Base-by-base conservation (phyloP, 306 rosid species). In the Urtica urens region DNA sequence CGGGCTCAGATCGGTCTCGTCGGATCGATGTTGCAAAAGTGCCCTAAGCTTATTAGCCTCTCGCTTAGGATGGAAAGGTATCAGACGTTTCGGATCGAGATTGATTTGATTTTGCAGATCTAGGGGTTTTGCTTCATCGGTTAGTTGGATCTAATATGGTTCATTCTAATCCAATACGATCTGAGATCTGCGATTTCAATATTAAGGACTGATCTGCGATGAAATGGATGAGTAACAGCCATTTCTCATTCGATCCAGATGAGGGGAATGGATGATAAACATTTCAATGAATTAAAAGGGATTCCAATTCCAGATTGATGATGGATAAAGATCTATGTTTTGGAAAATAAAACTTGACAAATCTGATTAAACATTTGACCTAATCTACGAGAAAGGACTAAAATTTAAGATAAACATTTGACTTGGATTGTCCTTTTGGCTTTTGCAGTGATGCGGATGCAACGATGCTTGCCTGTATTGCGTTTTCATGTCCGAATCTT, bases 401-500 rank as follows among this genome's bases (percentile, higher is more conserved):
- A 15, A 2, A 59, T 52, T 33, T 52, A 21, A 4, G 22, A 25
- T 20, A 50, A 40, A 22, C n/a, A 1, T 8, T 14, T 35, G 40
- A 35, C 10, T 48, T 6, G 2, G 46, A 41, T 45, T 10, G 10
- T 35, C 15, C 40, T 56, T 50, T 12, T 30, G 59, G 48, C 14
- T 59, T 65, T 29, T 51, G 73, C 78, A 92, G 99, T 57, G 85
- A 92, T 63, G 60, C 82, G n/a, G 96, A 92, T 60, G 82, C 99
- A 6, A 92, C 94, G 23, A 75, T 85, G 93, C 71, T 92, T 49
- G 99, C 94, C 14, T 92, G 96, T 55, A 72, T 92, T 58, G 94
- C 99, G 23, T 92, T 86, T 31, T 85, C 99, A 2, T 92, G 99
- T 64, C 96, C 99, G 42, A 82, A 75, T 78, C 75, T 92, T 3